Evolutionary conservation across 495 filamentous ascomycete genomes (phyloP), one percentile per base, ranked within the genome.

Genomic region (Cairneyella variabilis): DNA sequence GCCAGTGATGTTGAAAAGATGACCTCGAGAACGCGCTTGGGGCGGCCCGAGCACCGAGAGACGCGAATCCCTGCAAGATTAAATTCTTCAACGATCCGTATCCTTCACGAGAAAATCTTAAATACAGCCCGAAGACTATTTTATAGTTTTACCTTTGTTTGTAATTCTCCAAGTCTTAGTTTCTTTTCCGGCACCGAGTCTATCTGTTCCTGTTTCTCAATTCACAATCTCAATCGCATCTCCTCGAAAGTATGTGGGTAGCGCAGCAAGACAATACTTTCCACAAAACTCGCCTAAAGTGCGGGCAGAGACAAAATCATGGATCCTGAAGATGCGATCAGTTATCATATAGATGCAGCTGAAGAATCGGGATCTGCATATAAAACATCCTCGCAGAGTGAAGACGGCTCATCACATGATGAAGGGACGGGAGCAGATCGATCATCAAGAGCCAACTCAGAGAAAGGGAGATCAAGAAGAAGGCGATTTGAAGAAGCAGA

Each of bases 361-460:
- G 46, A 60, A 40, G 58, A 56, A 30, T 64, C 60, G 48, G 63
- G 52, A 45, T 54, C 56, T 43, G 54, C 49, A 38, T 62, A 62
- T 54, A 56, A 58, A 54, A 23, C 42, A 12, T 48, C 52, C 0
- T 58, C 57, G 5, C 30, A 45, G 20, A 40, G 49, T 48, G 56
- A 44, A 18, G 8, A 44, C 12, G n/a, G 9, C 14, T 48, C 36
- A 32, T 41, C 51, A 30, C 45, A 54, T 54, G 27, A 41, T 28
- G 49, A 51, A 21, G 17, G 32, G 9, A 20, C 17, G 1, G 9
- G 16, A 1, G 11, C n/a, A 10, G 17, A 41, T 28, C 51, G 28
- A 10, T 14, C 44, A 20, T 48, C 53, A 16, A 44, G 50, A 34
- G 21, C 50, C 5, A 53, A 18, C 16, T 34, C 50, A 20, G 18